Evolutionary conservation across 2,329 filamentous ascomycete species (phyloP).

Genomic region (Diaporthe caulivora): DNA sequence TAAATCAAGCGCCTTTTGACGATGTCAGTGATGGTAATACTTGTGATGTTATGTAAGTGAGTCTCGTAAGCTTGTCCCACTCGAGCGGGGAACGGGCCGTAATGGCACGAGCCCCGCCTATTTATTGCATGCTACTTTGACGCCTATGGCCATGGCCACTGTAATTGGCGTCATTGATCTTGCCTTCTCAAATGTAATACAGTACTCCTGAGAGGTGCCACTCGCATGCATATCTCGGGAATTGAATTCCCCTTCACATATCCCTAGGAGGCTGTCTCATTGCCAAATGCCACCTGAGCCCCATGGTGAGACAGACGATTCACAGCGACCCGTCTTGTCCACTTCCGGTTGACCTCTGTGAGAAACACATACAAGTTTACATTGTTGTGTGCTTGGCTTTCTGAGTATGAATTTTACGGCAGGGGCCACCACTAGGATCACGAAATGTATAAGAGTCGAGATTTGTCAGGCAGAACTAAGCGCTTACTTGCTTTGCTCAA

Average conservation of each 20-base stretch:
- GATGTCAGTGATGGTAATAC: neutral
- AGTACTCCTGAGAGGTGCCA: too few relatives aligned
- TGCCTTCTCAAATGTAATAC: too few relatives aligned
- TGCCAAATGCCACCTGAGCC: neutral
- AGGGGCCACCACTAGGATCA: too few relatives aligned
- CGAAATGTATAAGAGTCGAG: neutral
- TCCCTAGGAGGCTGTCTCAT: neutral
- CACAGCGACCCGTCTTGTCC: neutral
- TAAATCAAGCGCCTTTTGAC: conserved; percentile 33
- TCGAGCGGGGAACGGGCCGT: conserved; percentile 5
- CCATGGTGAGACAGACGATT: neutral
- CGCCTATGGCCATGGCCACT: neutral
- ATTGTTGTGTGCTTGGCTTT: neutral
- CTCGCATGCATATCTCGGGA: too few relatives aligned
- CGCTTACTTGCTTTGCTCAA: too few relatives aligned
- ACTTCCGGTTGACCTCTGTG: neutral
- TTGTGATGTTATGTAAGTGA: conserved; percentile 16
- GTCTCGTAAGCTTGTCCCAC: conserved; percentile 28
- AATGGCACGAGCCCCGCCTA: neutral
- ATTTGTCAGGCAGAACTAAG: neutral
- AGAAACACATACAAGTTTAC: neutral
- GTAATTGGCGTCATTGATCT: too few relatives aligned
- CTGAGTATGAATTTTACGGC: neutral
- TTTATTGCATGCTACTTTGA: neutral
- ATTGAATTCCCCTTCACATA: neutral